Evolutionary conservation across 1,139 yeast genomes (phyloP).

Genomic region (Zygoascus hellenicus): DNA sequence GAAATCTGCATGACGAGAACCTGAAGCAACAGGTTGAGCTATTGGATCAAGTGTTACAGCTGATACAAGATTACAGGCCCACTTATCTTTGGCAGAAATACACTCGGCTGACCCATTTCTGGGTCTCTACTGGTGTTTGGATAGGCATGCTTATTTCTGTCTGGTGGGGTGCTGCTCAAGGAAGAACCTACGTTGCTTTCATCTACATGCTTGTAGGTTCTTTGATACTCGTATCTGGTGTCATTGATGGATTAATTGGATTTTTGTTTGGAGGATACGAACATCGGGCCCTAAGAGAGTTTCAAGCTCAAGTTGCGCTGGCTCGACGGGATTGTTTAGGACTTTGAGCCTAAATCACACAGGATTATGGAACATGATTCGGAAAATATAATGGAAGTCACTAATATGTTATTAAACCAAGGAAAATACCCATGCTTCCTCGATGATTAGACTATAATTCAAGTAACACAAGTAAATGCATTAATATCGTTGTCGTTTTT

Average conservation of each 20-base stretch:
- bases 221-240: conserved; percentile 57
- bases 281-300: conserved; percentile 65
- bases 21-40: conserved; percentile 25
- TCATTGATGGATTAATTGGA: conserved; percentile 72
- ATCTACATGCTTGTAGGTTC: conserved; percentile 45
- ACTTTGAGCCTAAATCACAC: neutral
- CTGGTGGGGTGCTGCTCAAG: conserved; percentile 48
- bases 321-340: conserved; percentile 17
- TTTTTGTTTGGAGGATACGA: conserved; percentile 75
- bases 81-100: conserved; percentile 54
- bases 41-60: conserved; percentile 51
- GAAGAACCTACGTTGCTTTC: conserved; percentile 51
- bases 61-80: conserved; percentile 51
- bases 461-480: neutral
- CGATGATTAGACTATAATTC: neutral
- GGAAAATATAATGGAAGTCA: neutral
- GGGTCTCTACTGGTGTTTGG: conserved; percentile 46
- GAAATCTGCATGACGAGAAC: conserved; percentile 8
- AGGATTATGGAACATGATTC: neutral
- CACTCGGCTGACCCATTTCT: conserved; percentile 65
- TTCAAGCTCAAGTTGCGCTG: conserved; percentile 35
- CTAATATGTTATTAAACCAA: neutral
- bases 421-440: neutral
- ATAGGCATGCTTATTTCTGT: conserved; percentile 52
- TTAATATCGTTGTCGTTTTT: neutral